Percentiles rank a stretch among this genome's conserved stretches.
Conservation (phyloP, 176 grass and related monocot species). For the Miscanthus lutarioriparius region DNA sequence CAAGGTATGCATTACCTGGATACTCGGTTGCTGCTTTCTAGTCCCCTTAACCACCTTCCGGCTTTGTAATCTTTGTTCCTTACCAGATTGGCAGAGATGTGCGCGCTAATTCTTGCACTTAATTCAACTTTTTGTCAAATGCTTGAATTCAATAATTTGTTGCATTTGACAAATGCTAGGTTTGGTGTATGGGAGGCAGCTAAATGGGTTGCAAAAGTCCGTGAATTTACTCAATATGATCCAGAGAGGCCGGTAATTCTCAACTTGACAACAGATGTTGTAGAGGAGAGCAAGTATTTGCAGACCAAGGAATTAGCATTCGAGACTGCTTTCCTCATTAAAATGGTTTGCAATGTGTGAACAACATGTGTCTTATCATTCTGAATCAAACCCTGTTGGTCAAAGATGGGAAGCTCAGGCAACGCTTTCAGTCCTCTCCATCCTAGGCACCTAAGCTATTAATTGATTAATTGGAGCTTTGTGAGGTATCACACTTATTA, state of each 20-base stretch:
- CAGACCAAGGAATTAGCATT: slow-evolving; percentile 77
- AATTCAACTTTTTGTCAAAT: slow-evolving; percentile 1
- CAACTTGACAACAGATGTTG: slow-evolving; percentile 81
- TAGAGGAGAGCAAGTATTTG: slow-evolving; percentile 96
- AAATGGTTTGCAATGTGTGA: slow-evolving; percentile 71
- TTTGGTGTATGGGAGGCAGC: slow-evolving; percentile 98
- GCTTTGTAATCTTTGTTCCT: slow-evolving; percentile 12
- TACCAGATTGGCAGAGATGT: neutral
- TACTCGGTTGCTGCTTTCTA: slow-evolving; percentile 6
- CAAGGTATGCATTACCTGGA: slow-evolving; percentile 46
- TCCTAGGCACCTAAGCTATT: slow-evolving; percentile 8
- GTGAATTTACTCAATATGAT: slow-evolving; percentile 80
- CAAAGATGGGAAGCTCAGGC: slow-evolving; percentile 3
- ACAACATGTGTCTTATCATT: slow-evolving; percentile 20
- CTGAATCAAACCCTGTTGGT: slow-evolving; percentile 5
- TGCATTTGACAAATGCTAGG: slow-evolving; percentile 55
- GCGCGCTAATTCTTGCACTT: neutral
- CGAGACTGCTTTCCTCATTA: slow-evolving; percentile 92
- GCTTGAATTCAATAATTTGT: slow-evolving; percentile 19
- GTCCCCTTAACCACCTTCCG: neutral
- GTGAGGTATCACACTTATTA: slow-evolving; percentile 24
- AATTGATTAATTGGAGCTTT: slow-evolving; percentile 12
- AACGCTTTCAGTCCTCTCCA: neutral
- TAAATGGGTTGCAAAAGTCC: slow-evolving; percentile 87
- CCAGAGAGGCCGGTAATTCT: slow-evolving; percentile 77